A percentile compares a stretch with the other conserved stretches of the same genome.
Conservation (phyloP, 495 filamentous ascomycete species). For the Apodospora peruviana region DNA sequence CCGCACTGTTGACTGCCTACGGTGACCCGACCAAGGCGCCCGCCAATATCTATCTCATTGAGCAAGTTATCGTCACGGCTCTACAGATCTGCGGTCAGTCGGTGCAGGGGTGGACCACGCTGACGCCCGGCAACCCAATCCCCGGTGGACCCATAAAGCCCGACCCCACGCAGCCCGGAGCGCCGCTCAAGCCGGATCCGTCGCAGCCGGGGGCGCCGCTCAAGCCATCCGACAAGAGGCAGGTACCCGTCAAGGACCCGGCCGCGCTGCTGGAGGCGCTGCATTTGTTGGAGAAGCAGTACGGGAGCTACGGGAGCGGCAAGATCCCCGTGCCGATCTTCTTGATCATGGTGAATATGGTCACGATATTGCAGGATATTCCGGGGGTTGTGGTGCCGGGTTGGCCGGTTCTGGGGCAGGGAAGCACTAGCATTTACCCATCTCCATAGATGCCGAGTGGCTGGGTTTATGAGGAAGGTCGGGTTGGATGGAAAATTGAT, state of each 20-base stretch:
- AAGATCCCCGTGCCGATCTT: slow-evolving; percentile 15
- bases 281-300: slow-evolving; percentile 13
- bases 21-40: slow-evolving; percentile 15
- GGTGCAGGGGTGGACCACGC: slow-evolving; percentile 17
- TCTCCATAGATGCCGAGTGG: slow-evolving; percentile 15
- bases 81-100: slow-evolving; percentile 17
- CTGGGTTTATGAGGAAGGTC: background rate
- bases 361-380: slow-evolving; percentile 13
- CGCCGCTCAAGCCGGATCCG: slow-evolving; percentile 25
- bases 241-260: slow-evolving; percentile 3
- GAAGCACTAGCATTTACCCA: slow-evolving; percentile 11
- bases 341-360: slow-evolving; percentile 14
- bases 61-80: slow-evolving; percentile 19
- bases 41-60: slow-evolving; percentile 12
- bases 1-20: slow-evolving; percentile 13
- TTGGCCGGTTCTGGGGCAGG: slow-evolving; percentile 18
- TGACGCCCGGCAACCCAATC: slow-evolving; percentile 23
- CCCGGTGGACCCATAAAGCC: slow-evolving; percentile 24
- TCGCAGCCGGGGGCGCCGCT: slow-evolving; percentile 23
- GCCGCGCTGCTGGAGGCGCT: slow-evolving; percentile 13
- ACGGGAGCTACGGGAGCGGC: slow-evolving; percentile 10
- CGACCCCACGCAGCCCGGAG: slow-evolving; percentile 27
- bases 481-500: too few species aligned
- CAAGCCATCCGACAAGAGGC: slow-evolving; percentile 9
- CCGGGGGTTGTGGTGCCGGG: slow-evolving; percentile 11